A percentile compares a stretch with the other conserved stretches of the same genome.
phyloP scores from a whole-genome alignment of 371 early-diverging fungal genomes.

The Zopfochytrium polystomum region DNA sequence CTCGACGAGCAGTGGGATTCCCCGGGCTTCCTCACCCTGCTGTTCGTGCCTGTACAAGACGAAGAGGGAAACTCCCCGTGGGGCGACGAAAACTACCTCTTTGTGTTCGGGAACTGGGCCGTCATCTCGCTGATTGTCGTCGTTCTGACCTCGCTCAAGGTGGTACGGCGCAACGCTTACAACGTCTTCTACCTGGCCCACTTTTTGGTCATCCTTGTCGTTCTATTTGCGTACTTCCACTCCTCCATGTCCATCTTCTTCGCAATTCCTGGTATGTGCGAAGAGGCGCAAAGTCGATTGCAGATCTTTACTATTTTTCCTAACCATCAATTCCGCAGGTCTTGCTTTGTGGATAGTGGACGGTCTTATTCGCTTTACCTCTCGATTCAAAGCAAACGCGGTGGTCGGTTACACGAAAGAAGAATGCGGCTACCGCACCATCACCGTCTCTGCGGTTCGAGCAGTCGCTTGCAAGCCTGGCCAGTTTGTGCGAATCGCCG shows the following conservation, averaged over 20 bases:
- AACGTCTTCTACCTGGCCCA: slow-evolving; percentile 31
- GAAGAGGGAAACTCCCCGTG: background rate
- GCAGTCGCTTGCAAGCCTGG: slow-evolving; percentile 7
- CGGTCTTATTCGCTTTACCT: slow-evolving; percentile 1
- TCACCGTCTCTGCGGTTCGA: slow-evolving; percentile 7
- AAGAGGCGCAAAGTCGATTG: too few relatives aligned
- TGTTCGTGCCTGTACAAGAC: background rate
- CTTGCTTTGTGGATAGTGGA: slow-evolving; percentile 14
- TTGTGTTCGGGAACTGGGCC: background rate
- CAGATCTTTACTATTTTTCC: too few relatives aligned
- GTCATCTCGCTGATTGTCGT: slow-evolving; percentile 6
- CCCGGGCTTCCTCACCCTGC: background rate
- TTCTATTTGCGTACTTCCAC: slow-evolving; percentile 27
- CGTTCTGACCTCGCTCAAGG: slow-evolving; percentile 14
- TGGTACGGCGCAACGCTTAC: slow-evolving; percentile 23
- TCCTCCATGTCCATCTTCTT: slow-evolving; percentile 25
- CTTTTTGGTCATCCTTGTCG: slow-evolving; percentile 17
- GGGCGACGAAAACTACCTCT: background rate
- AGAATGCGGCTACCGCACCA: slow-evolving; percentile 12
- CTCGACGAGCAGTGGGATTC: background rate
- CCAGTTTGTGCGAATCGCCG: slow-evolving; percentile 21
- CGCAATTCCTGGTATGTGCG: slow-evolving; percentile 22
- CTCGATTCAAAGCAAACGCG: background rate
- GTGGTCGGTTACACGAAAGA: slow-evolving; percentile 5
- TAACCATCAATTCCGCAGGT: background rate